These are phyloP conservation scores for Uronychia binucleata DNA, from an alignment of 73 alveolate genomes.

Conservation along the genomic window DNA sequence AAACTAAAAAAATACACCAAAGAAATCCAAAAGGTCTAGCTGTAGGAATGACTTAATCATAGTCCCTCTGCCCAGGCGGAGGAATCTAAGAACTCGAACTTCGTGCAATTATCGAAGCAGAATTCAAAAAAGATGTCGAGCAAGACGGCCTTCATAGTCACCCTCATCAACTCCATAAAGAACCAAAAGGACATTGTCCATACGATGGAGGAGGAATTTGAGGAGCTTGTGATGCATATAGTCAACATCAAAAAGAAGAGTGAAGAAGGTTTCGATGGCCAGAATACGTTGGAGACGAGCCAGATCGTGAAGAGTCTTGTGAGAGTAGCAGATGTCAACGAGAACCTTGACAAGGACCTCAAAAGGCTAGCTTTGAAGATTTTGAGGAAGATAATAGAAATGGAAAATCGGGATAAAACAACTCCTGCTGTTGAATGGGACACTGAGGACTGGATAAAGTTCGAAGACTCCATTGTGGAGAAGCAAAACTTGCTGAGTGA, in stretches of 20 bases:
- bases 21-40: no score
- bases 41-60: no score
- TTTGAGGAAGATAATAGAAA: constrained; percentile 37
- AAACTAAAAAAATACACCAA: background rate
- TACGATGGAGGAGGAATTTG: constrained; percentile 28
- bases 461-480: constrained; percentile 23
- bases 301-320: constrained; percentile 26
- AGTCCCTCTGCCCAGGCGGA: no score
- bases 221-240: constrained; percentile 7
- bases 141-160: no score
- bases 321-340: constrained; percentile 19
- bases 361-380: constrained; percentile 24
- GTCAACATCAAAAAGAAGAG: constrained; percentile 21
- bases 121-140: no score
- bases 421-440: constrained; percentile 62
- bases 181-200: constrained; percentile 6
- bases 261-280: constrained; percentile 43
- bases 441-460: constrained; percentile 44
- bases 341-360: constrained; percentile 19
- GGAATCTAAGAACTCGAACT: no score
- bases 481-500: constrained; percentile 16
- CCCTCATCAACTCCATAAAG: no score
- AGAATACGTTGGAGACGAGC: constrained; percentile 37
- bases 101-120: no score
- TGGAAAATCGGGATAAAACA: constrained; percentile 19